Conservation (phyloP, 2,329 filamentous ascomycete species). For the Neofusicoccum parvum region DNA sequence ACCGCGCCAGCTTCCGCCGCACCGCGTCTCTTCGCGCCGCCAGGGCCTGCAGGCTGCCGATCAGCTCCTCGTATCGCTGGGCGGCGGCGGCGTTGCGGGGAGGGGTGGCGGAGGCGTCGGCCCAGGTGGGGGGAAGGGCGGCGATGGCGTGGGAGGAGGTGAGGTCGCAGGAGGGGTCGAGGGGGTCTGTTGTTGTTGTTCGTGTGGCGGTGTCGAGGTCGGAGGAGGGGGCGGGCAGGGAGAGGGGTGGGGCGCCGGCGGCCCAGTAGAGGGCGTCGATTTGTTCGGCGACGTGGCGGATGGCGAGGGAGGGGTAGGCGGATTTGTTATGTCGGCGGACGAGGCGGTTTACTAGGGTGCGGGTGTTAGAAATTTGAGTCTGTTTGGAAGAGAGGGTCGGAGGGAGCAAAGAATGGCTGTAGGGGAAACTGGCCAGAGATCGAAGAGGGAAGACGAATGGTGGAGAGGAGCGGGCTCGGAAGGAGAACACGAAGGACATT, state of each 20-base stretch:
- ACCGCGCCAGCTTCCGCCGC: slow-evolving; percentile 51
- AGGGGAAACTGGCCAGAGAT: too few relatives aligned
- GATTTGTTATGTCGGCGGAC: slow-evolving; percentile 67
- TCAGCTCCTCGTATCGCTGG: slow-evolving; percentile 40
- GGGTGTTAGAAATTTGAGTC: neutral
- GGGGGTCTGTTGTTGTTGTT: neutral
- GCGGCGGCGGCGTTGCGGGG: neutral
- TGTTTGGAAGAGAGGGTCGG: too few relatives aligned
- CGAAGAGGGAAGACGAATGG: too few relatives aligned
- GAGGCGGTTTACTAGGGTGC: slow-evolving; percentile 59
- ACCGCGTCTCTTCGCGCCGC: slow-evolving; percentile 53
- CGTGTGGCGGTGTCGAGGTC: neutral
- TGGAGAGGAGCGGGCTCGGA: too few relatives aligned
- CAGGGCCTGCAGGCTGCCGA: slow-evolving; percentile 51
- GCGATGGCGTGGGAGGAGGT: slow-evolving; percentile 30
- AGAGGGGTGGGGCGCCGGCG: slow-evolving; percentile 26
- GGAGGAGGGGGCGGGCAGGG: neutral
- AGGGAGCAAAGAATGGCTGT: too few relatives aligned
- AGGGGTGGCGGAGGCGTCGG: slow-evolving; percentile 22
- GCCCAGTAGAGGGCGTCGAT: slow-evolving; percentile 66
- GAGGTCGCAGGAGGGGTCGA: slow-evolving; percentile 1
- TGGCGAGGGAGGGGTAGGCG: slow-evolving; percentile 69
- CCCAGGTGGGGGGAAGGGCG: slow-evolving; percentile 33
- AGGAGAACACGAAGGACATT: too few relatives aligned
- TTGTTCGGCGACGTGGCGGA: slow-evolving; percentile 71